Evolutionary conservation across 306 rosid genomes (phyloP).

Genomic region (Elaeagnus macrophylla): DNA sequence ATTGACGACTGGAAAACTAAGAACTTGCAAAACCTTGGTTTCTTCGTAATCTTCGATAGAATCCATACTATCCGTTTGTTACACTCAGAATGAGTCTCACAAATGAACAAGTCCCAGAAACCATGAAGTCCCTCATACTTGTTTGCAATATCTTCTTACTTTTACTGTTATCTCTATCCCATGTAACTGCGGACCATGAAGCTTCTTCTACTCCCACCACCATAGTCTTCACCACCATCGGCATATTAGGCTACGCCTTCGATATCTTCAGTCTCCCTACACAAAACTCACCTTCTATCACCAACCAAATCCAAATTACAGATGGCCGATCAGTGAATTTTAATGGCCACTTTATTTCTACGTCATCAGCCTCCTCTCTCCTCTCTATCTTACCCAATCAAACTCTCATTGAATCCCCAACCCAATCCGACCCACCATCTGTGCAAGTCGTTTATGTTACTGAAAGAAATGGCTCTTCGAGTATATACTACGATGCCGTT

Average conservation of each 20-base stretch:
- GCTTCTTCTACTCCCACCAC: constrained; percentile 7
- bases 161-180: not conserved
- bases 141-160: constrained; percentile 5
- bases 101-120: not conserved
- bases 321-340: constrained; percentile 75
- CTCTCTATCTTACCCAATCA: constrained; percentile 22
- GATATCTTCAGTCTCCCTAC: constrained; percentile 58
- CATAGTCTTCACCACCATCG: constrained; percentile 71
- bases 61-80: no score
- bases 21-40: no score
- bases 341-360: constrained; percentile 65
- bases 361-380: constrained; percentile 19
- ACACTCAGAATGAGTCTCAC: no score
- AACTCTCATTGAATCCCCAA: constrained; percentile 9
- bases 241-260: constrained; percentile 46
- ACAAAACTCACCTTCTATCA: constrained; percentile 1
- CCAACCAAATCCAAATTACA: constrained; percentile 45
- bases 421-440: constrained; percentile 18
- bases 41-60: no score
- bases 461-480: constrained; percentile 48
- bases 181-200: constrained; percentile 13
- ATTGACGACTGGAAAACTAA: no score
- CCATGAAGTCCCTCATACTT: constrained; percentile 17
- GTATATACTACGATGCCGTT: constrained; percentile 55
- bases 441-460: constrained; percentile 62